These are phyloP conservation scores for Hippophae tibetana DNA, from an alignment of 306 rosid genomes.

Conservation along the genomic window DNA sequence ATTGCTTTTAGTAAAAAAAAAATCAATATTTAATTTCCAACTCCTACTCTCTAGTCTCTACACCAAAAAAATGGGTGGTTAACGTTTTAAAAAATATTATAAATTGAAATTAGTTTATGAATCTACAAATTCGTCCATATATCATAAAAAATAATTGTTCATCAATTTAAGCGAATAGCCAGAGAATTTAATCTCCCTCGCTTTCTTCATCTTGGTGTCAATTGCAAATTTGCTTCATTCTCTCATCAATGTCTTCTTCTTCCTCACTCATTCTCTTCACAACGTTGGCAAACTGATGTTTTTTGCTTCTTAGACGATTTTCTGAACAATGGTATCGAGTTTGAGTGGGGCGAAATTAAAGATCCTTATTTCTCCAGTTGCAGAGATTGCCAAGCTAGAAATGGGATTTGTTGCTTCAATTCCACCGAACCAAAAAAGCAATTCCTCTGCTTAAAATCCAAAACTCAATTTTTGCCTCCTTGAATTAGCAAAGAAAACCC, in stretches of 20 bases:
- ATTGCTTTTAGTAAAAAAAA: no score
- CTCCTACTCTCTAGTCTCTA: no score
- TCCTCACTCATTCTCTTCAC: neutral
- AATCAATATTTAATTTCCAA: no score
- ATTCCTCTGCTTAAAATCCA: conserved; percentile 44
- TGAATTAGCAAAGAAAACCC: conserved; percentile 39
- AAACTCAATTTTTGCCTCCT: conserved; percentile 28
- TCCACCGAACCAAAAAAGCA: conserved; percentile 38
- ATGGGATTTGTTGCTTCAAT: conserved; percentile 70
- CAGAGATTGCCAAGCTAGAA: conserved; percentile 28
- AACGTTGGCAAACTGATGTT: conserved; percentile 51
- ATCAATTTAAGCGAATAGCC: no score
- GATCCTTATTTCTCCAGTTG: conserved; percentile 58
- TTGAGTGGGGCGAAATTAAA: conserved; percentile 64
- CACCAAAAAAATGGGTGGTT: no score
- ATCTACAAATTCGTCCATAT: no score
- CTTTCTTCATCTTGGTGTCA: neutral
- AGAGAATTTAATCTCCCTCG: conserved; percentile 18
- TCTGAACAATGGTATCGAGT: conserved; percentile 38
- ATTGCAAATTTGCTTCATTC: neutral
- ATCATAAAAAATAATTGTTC: no score
- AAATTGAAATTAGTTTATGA: no score
- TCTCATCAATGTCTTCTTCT: neutral
- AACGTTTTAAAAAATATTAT: no score
- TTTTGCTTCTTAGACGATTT: conserved; percentile 41